These are phyloP conservation scores for Zoysia matrella DNA, from an alignment of 202 grass and related monocot species.

Conservation along the genomic window DNA sequence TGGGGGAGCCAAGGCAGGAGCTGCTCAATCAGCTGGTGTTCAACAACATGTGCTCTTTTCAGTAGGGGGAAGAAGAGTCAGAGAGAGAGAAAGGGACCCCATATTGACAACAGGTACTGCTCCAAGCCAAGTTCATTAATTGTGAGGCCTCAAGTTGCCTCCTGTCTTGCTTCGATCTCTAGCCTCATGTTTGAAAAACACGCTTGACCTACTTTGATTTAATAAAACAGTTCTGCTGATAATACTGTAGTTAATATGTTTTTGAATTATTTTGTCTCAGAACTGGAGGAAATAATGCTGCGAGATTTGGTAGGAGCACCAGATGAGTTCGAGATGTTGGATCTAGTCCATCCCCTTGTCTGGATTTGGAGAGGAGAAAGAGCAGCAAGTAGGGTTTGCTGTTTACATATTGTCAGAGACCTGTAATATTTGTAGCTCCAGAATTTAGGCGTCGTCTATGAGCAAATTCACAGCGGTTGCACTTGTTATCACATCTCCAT, in stretches of 20 bases:
- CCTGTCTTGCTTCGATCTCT: background rate
- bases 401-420: slow-evolving; percentile 35
- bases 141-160: slow-evolving; percentile 20
- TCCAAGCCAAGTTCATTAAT: slow-evolving; percentile 45
- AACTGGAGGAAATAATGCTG: slow-evolving; percentile 60
- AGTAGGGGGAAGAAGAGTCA: slow-evolving; percentile 46
- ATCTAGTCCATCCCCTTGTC: slow-evolving; percentile 70
- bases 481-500: slow-evolving; percentile 26
- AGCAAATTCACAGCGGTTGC: slow-evolving; percentile 39
- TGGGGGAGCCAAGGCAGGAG: slow-evolving; percentile 64
- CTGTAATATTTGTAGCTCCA: slow-evolving; percentile 46
- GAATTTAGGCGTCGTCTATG: slow-evolving; percentile 40
- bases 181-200: slow-evolving; percentile 28
- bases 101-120: slow-evolving; percentile 62
- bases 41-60: slow-evolving; percentile 73
- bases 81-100: slow-evolving; percentile 27
- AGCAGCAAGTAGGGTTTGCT: slow-evolving; percentile 43
- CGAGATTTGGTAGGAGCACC: slow-evolving; percentile 53
- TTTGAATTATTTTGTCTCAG: slow-evolving; percentile 13
- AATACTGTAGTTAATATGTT: background rate
- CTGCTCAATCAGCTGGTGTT: slow-evolving; percentile 74
- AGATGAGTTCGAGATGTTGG: slow-evolving; percentile 75
- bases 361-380: slow-evolving; percentile 29
- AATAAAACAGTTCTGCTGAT: slow-evolving; percentile 14
- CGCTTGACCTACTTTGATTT: slow-evolving; percentile 16